A percentile compares a stretch with the other conserved stretches of the same genome.
phyloP scores from a whole-genome alignment of 148 eudicot genomes.

The Chenopodium berlandieri region DNA sequence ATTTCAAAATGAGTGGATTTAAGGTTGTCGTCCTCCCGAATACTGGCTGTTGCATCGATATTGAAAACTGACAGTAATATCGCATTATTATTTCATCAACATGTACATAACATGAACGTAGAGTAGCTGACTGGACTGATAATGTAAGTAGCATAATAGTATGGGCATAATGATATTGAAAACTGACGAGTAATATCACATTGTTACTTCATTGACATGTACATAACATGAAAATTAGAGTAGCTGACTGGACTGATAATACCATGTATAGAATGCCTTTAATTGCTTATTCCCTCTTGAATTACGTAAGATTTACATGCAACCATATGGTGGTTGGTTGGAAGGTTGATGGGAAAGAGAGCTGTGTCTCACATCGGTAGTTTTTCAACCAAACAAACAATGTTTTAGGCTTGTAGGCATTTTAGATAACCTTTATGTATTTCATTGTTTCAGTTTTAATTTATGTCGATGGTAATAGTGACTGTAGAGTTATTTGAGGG shows the following conservation, averaged over 20 bases:
- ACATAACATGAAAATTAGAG: too few relatives aligned
- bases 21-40: not conserved
- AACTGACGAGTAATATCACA: too few relatives aligned
- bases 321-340: too few relatives aligned
- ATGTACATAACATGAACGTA: not conserved
- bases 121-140: not conserved
- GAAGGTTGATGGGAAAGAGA: not conserved
- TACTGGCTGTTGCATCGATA: not conserved
- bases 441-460: not conserved
- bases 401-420: not conserved
- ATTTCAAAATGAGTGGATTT: not conserved
- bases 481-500: not conserved
- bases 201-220: too few relatives aligned
- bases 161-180: not conserved
- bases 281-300: too few relatives aligned
- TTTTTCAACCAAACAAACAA: not conserved
- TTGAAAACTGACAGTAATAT: not conserved
- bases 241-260: too few relatives aligned
- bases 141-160: not conserved
- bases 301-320: too few relatives aligned
- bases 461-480: not conserved
- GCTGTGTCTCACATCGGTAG: not conserved
- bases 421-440: not conserved
- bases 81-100: not conserved
- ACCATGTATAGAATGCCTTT: too few relatives aligned